These are phyloP conservation scores for Prunus fruticosa DNA, from an alignment of 306 rosid species.

Conservation along the genomic window DNA sequence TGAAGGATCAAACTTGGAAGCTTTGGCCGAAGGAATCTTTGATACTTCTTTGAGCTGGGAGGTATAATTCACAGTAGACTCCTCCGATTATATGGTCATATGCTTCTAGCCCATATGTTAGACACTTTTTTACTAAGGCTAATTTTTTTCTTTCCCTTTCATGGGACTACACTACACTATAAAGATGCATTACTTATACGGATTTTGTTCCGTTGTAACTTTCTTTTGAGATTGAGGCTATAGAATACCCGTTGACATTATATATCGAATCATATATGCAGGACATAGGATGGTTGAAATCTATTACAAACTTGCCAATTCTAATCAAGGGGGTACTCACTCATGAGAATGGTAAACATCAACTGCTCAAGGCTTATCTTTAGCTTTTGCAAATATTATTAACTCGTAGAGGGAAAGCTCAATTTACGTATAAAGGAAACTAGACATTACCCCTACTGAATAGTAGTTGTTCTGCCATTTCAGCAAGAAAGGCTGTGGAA, in stretches of 20 bases:
- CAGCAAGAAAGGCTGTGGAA: constrained; percentile 40
- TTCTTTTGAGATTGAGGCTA: not conserved
- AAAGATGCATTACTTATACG: too few species aligned
- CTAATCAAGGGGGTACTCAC: constrained; percentile 44
- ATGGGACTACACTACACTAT: not conserved
- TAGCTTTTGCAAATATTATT: too few species aligned
- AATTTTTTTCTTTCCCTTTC: not conserved
- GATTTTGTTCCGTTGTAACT: not conserved
- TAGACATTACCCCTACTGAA: not conserved
- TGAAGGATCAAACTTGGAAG: constrained; percentile 45
- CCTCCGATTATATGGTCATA: too few species aligned
- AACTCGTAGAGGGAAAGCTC: too few species aligned
- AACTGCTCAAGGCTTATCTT: not conserved
- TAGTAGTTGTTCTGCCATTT: not conserved
- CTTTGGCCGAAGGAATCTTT: constrained; percentile 19
- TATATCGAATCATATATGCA: not conserved
- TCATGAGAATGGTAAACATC: constrained; percentile 41
- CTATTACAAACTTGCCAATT: constrained; percentile 38
- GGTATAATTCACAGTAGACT: constrained; percentile 26
- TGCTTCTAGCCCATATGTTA: too few species aligned
- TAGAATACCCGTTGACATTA: not conserved
- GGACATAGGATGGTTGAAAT: constrained; percentile 39
- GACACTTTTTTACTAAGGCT: not conserved
- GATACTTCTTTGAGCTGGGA: constrained; percentile 63
- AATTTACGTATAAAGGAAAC: too few species aligned